Base-by-base conservation (phyloP, 176 grass and related monocot species). In the Lolium multiflorum region DNA sequence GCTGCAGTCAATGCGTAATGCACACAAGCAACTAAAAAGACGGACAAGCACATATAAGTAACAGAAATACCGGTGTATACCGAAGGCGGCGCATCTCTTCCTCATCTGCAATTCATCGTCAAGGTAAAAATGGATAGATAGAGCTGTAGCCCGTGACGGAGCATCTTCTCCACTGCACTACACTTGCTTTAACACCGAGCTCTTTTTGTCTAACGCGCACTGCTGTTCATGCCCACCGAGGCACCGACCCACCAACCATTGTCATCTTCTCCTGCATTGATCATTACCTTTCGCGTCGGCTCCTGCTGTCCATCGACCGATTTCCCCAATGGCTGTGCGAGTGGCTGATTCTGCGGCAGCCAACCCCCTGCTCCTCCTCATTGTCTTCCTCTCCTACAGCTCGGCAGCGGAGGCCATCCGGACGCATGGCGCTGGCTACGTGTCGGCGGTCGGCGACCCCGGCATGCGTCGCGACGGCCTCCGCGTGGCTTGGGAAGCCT, bases 401-500 rank as follows among this genome's bases (percentile, higher is more conserved):
- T 71, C 55, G 9, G 15, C 55, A 1, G 60, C 60, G 9, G 60
- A 3, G 2, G 68, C 81, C 62, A 54, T 63, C 62, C 21, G 48
- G 69, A 72, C 52, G 22, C 54, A 78, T 44, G 86, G 22, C 20
- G 55, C 52, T 52, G 83, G 31, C 10, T 89, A 89, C 51, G 80
- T 82, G 15, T 95, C 96, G 56, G 93, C 91, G 2, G 85, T 98
- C 6, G 96, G 96, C 47, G 96, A 98, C 65, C 90, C 96, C 7
- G 96, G 90, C 10, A 98, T 98, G 96, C 83, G 81, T 65, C 89
- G 87, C 70, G 93, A 98, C 76, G 91, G 93, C 47, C 82, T 98
- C 41, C 92, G 89, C 59, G 85, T 95, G 24, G 93, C 93, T 9
- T 94, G 92, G 91, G 96, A 98, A 74, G 96, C 93, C 44, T 98